Base-by-base conservation (phyloP, 2,329 filamentous ascomycete species). In the Fusarium odoratissimum region DNA sequence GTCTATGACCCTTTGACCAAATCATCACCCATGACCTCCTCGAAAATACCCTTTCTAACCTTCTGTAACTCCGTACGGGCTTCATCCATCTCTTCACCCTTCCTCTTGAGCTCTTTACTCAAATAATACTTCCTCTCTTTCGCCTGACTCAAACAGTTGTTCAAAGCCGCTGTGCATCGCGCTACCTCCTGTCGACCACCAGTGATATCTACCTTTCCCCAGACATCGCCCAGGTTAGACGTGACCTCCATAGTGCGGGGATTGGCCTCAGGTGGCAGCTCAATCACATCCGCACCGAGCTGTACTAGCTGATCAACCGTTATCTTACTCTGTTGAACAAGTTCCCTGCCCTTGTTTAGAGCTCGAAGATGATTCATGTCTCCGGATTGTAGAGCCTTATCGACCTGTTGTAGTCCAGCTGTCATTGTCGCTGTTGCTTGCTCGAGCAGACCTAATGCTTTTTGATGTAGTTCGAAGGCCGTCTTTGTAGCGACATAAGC, bases 151-250 rank as follows among this genome's bases (percentile, higher is more conserved):
- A 82, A 52, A 58, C 85, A 80, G 16, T 72, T 64, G 10, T 75
- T 65, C 23, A 86, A 56, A 8, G 75, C 79, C 1, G 77, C 65
- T 25, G 78, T 73, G 44, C 83, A 82, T 48, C 80, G 75, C 12
- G 82, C 71, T 5, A 84, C 79, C 65, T 85, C 80, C 31, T 59
- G 60, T 44, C 81, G 79, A 6, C 83, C 85, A 21, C 80, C 76
- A 73, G 86, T 84, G 66, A 90, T 86, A 77, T 87, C 83, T 17
- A 86, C 81, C 67, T 86, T 86, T 76, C 88, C 87, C 6, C 82
- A 82, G 80, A 86, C 83, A 64, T 89, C 86, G 12, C 80, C 81
- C 77, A 88, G 82, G 19, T 64, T 57, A 11, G 65, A 65, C 13
- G 60, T 73, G 6, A 70, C 37, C 21, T 72, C 69, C 60, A 87